A percentile compares a stretch with the other conserved stretches of the same genome.
Conservation (phyloP, 1,139 yeast genomes). For the Kodamaea arcana region DNA sequence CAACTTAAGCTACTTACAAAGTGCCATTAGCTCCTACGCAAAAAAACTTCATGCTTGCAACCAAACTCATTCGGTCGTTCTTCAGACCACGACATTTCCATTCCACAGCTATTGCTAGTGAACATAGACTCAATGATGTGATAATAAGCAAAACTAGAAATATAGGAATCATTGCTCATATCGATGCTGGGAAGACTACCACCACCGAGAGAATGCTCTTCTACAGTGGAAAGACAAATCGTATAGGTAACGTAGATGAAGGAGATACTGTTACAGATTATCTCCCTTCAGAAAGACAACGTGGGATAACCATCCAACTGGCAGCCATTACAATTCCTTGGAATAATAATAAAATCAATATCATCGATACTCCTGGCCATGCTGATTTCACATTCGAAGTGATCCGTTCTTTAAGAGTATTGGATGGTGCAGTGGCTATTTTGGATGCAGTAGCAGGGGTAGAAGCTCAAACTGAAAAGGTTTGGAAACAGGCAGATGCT, state of each 20-base stretch:
- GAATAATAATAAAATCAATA: conserved; percentile 71
- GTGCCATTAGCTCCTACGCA: no score
- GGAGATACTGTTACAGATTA: conserved; percentile 97
- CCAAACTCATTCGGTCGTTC: no score
- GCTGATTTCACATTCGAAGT: conserved; percentile 98
- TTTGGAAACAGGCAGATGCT: conserved; percentile 82
- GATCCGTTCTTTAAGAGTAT: conserved; percentile 77
- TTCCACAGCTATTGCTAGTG: conserved; percentile 2
- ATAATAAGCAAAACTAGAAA: conserved; percentile 47
- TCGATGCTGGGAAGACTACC: conserved; percentile 89
- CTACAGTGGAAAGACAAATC: conserved; percentile 73
- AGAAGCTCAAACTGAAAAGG: conserved; percentile 96
- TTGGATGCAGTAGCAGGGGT: conserved; percentile 97
- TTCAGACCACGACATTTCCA: background rate
- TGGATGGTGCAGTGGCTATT: conserved; percentile 91
- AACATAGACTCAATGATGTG: conserved; percentile 23
- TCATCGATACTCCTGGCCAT: conserved; percentile 97
- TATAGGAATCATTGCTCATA: conserved; percentile 81
- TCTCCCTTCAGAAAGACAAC: conserved; percentile 79
- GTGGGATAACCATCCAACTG: conserved; percentile 95
- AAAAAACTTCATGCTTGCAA: no score
- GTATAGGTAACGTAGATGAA: conserved; percentile 92
- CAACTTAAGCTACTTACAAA: no score
- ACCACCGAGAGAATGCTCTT: conserved; percentile 89
- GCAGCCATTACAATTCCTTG: conserved; percentile 94